phyloP scores from a whole-genome alignment of 176 grass and related monocot species.

The Pontederia paniculata region DNA sequence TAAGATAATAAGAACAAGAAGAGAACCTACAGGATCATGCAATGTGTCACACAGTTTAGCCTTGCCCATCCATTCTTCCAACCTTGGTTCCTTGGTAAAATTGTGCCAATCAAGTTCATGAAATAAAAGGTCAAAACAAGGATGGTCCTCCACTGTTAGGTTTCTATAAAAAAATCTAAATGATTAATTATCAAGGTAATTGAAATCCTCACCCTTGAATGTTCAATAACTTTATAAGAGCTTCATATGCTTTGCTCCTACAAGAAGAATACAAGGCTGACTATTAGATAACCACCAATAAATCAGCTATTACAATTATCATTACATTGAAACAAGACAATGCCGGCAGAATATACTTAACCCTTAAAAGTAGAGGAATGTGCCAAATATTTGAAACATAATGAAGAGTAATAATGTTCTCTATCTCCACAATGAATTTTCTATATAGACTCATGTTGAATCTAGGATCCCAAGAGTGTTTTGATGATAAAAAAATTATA shows the following conservation, averaged over 20 bases:
- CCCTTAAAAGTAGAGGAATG: constrained; percentile 33
- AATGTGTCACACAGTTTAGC: constrained; percentile 25
- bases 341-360: constrained; percentile 5
- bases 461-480: too few species aligned
- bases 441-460: too few species aligned
- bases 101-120: background rate
- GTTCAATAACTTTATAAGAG: constrained; percentile 23
- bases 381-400: constrained; percentile 34
- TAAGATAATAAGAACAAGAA: constrained; percentile 4
- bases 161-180: too few species aligned
- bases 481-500: too few species aligned
- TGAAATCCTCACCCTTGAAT: constrained; percentile 19
- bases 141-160: background rate
- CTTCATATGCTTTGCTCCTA: constrained; percentile 39
- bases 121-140: constrained; percentile 6
- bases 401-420: constrained; percentile 30
- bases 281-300: background rate
- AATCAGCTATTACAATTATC: background rate
- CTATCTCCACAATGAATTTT: constrained; percentile 14
- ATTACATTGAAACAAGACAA: too few species aligned
- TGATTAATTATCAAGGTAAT: background rate
- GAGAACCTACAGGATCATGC: constrained; percentile 28
- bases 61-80: constrained; percentile 26
- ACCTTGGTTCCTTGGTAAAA: constrained; percentile 20
- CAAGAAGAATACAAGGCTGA: constrained; percentile 4